Base-by-base conservation (phyloP, 139 green algal genomes). In the Micromonas commoda region DNA sequence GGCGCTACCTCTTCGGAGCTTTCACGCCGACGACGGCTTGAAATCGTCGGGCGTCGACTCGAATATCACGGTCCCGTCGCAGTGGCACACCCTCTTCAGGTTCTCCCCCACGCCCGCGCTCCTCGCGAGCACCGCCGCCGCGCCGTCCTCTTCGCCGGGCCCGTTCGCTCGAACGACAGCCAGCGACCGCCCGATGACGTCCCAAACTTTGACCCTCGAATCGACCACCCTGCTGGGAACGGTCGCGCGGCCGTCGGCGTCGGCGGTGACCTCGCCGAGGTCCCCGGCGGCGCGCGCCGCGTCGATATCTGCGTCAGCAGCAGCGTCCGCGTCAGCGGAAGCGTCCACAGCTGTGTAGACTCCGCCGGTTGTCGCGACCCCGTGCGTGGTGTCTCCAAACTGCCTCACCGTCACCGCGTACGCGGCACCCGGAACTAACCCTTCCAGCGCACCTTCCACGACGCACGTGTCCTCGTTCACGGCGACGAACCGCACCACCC, bases 21-120 rank as follows among this genome's bases (percentile, higher is more conserved):
- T 16, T 57, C 45, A 57, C 45, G 45, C 45, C 45, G 45, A 57
- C 45, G 45, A 57, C 66, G 70, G 70, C 19, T 19, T 65, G 70
- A 76, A 76, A 35, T 76, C 70, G 28, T 76, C 70, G 19, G 67
- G 67, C 35, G 19, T 38, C 24, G 39, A 37, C 38, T 76, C 70
- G 38, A 37, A 76, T 28, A 76, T 76, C 9, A 76, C 70, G 38
- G 70, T 76, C 24, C 70, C 70, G 70, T 76, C 70, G 70, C 70
- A 76, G 0, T 76, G 35, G 51, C 70, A 76, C 38, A 76, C 37
- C 70, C 51, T 76, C 38, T 76, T 76, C 16, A 38, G 24, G 51
- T 76, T 76, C 34, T 76, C 70, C 31, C 70, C 70, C 1, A 76
- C 70, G 5, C 39, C 70, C 23, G 70, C 70, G 70, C 70, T 76